phyloP scores from a whole-genome alignment of 2,329 filamentous ascomycete species.

The Epichloe bromicola region DNA sequence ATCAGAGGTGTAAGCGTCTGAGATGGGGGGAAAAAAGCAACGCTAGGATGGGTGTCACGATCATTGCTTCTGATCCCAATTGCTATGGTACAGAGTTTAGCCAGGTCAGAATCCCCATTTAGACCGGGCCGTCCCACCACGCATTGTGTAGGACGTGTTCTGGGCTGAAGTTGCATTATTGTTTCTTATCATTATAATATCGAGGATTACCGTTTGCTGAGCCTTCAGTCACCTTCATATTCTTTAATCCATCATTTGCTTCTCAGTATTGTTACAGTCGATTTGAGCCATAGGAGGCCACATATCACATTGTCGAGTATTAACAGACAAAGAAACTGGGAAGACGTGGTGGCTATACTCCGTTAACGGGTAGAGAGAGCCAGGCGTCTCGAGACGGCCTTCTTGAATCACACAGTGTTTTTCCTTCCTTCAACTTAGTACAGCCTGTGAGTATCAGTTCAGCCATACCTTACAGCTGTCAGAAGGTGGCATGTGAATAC shows the following conservation, averaged over 20 bases:
- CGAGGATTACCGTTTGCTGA: neutral
- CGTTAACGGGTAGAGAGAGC: neutral
- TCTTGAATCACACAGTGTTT: neutral
- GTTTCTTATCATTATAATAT: neutral
- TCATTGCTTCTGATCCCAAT: neutral
- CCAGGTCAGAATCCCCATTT: neutral
- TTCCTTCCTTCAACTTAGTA: neutral
- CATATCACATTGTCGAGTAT: neutral
- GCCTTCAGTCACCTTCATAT: neutral
- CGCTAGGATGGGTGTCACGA: neutral
- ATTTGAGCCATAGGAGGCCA: neutral
- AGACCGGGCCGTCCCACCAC: constrained; percentile 1
- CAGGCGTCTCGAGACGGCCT: neutral
- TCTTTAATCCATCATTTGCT: neutral
- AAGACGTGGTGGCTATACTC: neutral
- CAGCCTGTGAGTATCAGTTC: constrained; percentile 1
- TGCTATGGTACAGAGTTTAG: neutral
- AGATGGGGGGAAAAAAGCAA: constrained; percentile 10
- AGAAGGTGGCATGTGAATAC: neutral
- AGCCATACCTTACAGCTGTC: constrained; percentile 1
- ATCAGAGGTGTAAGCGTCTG: constrained; percentile 7
- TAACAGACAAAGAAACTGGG: neutral
- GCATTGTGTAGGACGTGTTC: neutral
- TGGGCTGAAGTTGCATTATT: neutral
- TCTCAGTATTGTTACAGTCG: neutral